These are phyloP conservation scores for Chionographis japonica DNA, from an alignment of 106 monocot species.

Conservation along the genomic window DNA sequence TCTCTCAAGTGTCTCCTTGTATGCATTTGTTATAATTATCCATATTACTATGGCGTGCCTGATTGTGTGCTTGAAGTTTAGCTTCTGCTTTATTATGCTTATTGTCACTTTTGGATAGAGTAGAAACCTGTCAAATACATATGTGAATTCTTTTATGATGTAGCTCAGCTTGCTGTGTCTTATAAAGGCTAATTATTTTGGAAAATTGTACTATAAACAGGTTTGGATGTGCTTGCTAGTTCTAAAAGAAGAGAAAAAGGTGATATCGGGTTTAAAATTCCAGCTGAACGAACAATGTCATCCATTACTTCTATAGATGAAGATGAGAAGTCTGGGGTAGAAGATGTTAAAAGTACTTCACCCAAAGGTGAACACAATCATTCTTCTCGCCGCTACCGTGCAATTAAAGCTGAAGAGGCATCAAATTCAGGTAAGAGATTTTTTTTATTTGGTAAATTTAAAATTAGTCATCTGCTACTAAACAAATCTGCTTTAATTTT, in stretches of 20 bases:
- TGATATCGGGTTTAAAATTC: constrained; percentile 47
- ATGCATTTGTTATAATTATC: no score
- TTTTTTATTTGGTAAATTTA: background rate
- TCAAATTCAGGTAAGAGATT: constrained; percentile 29
- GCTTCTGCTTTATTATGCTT: no score
- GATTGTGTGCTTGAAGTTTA: no score
- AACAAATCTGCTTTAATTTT: no score
- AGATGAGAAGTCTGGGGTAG: constrained; percentile 35
- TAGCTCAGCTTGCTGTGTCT: no score
- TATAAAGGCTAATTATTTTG: no score
- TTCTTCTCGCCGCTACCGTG: constrained; percentile 61
- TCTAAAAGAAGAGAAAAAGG: constrained; percentile 42
- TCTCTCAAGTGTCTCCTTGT: no score
- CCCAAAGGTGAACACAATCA: constrained; percentile 9
- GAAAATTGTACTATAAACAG: constrained; percentile 20
- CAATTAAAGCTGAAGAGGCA: constrained; percentile 30
- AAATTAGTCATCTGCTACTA: no score
- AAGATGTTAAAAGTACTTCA: constrained; percentile 12
- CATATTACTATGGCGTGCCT: no score
- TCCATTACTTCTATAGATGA: constrained; percentile 42
- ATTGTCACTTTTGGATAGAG: no score
- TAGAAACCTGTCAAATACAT: background rate
- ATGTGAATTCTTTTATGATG: no score
- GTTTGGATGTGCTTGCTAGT: constrained; percentile 69
- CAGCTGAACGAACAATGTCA: constrained; percentile 29